These are phyloP conservation scores for Candida sphagnicola DNA, from an alignment of 805 yeast species.

Conservation along the genomic window DNA sequence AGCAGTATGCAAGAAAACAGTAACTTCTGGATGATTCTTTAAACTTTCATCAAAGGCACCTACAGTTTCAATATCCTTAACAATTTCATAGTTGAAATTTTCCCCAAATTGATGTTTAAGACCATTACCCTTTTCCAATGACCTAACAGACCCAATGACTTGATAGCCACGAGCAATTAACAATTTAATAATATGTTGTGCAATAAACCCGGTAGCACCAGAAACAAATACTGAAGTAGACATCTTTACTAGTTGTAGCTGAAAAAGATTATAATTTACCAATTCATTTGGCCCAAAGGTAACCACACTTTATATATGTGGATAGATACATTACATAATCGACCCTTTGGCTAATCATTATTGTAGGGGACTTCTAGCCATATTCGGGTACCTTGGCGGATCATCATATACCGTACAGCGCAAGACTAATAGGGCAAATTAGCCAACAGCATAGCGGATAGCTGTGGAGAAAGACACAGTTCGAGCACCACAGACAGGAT, in stretches of 20 bases:
- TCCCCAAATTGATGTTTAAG: slow-evolving; percentile 18
- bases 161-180: slow-evolving; percentile 37
- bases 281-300: no score
- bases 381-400: no score
- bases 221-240: slow-evolving; percentile 39
- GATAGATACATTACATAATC: no score
- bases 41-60: slow-evolving; percentile 46
- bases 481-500: no score
- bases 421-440: no score
- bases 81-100: slow-evolving; percentile 41
- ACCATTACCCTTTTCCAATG: slow-evolving; percentile 38
- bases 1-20: slow-evolving; percentile 57
- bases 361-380: no score
- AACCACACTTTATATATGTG: background rate
- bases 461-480: no score
- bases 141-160: slow-evolving; percentile 53
- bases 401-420: no score
- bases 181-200: slow-evolving; percentile 44
- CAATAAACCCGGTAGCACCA: slow-evolving; percentile 56
- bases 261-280: no score
- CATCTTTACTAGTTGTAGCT: background rate
- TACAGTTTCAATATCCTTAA: slow-evolving; percentile 43
- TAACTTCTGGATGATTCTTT: slow-evolving; percentile 45
- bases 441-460: no score
- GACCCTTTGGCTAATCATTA: no score